phyloP scores from a whole-genome alignment of 2,329 filamentous ascomycete genomes.

The Delphinella strobiligena region DNA sequence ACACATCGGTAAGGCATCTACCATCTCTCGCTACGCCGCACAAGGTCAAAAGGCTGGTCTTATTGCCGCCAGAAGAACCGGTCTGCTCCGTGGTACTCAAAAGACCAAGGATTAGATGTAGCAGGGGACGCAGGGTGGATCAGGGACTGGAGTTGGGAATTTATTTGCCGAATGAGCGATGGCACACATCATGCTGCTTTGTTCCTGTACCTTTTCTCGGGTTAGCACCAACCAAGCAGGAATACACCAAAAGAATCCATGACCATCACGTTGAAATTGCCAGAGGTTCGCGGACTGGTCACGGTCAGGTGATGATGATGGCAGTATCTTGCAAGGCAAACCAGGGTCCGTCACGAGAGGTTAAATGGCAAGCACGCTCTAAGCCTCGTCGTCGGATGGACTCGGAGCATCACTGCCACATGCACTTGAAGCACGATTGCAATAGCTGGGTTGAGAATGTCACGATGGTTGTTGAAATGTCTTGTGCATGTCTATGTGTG shows the following conservation, averaged over 20 bases:
- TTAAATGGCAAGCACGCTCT: too few species aligned
- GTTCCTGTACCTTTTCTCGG: constrained; percentile 7
- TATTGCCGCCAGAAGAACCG: constrained; percentile 97
- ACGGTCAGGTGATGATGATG: neutral
- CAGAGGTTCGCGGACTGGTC: neutral
- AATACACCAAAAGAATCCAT: constrained; percentile 6
- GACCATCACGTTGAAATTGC: constrained; percentile 7
- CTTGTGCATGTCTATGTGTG: too few species aligned
- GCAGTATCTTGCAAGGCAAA: neutral
- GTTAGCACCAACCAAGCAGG: constrained; percentile 9
- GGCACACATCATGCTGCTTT: constrained; percentile 8
- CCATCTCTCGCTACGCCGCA: constrained; percentile 94
- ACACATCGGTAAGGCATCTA: constrained; percentile 99
- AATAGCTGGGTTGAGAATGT: too few species aligned
- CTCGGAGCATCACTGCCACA: too few species aligned
- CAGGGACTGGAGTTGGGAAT: neutral
- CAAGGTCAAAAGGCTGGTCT: constrained; percentile 99
- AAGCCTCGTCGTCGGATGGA: too few species aligned
- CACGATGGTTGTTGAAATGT: too few species aligned
- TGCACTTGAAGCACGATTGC: too few species aligned
- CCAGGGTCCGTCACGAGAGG: too few species aligned
- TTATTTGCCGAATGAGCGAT: constrained; percentile 9
- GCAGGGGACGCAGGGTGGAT: neutral
- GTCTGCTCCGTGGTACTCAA: constrained; percentile 99
- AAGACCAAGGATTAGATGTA: constrained; percentile 76